Conservation (phyloP, 2,329 filamentous ascomycete genomes). For the Stachybotrys chartarum region DNA sequence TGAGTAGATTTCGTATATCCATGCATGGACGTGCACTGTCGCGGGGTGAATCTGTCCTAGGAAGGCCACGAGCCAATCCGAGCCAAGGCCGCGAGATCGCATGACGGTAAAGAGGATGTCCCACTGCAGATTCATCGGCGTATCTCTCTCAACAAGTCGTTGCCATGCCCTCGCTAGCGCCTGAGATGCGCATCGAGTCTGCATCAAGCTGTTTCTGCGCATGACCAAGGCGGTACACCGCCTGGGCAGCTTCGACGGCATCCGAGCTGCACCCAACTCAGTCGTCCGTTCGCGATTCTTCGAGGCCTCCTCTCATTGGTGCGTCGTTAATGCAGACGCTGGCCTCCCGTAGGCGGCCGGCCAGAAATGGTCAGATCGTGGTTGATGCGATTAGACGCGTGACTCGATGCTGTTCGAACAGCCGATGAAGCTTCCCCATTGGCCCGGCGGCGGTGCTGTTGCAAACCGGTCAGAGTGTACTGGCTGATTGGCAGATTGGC, state of each 20-base stretch:
- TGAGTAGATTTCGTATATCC: neutral
- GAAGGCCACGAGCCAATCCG: neutral
- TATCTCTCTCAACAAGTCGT: neutral
- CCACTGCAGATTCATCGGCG: neutral
- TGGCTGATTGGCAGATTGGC: neutral
- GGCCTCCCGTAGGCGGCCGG: neutral
- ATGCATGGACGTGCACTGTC: neutral
- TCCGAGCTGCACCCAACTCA: neutral
- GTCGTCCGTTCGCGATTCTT: neutral
- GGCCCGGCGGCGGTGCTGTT: neutral
- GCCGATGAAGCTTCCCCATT: neutral
- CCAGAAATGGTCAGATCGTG: neutral
- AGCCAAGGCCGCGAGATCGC: neutral
- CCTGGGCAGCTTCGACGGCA: neutral
- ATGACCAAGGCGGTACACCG: neutral
- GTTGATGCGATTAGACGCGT: neutral
- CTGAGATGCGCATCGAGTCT: neutral
- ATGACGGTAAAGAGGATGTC: neutral
- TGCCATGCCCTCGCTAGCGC: neutral
- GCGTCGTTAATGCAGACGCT: neutral
- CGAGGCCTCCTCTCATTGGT: neutral
- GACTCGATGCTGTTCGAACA: neutral
- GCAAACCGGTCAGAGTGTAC: neutral
- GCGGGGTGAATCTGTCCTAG: neutral
- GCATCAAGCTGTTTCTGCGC: neutral